Evolutionary conservation across 345 rosid species (phyloP).

Genomic region (Boechera stricta): DNA sequence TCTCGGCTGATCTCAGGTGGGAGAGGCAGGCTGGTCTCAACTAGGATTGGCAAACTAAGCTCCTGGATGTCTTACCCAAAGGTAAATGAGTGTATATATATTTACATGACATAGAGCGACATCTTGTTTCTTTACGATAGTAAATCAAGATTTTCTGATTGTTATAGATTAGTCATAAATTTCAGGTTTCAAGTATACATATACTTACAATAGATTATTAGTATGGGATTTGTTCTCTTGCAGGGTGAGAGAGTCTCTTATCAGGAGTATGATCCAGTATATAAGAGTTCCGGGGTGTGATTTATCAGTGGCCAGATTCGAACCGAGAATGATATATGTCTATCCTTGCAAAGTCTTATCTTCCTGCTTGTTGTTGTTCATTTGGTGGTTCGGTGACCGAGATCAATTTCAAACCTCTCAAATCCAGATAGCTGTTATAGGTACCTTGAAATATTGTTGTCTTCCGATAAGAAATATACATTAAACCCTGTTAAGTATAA

Average conservation of each 20-base stretch:
- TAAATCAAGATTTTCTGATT: too few relatives aligned
- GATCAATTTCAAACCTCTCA: background rate
- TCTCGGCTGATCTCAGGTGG: constrained; percentile 78
- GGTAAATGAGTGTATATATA: constrained; percentile 9
- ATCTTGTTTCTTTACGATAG: background rate
- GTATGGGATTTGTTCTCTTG: background rate
- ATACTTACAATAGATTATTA: background rate
- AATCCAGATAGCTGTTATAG: too few relatives aligned
- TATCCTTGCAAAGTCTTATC: background rate
- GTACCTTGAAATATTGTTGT: background rate
- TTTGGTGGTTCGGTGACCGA: constrained; percentile 8
- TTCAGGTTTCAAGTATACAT: too few relatives aligned
- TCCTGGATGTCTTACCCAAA: background rate
- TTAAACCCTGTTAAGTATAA: background rate
- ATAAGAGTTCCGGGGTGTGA: background rate
- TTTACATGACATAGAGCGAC: background rate
- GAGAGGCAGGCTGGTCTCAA: constrained; percentile 60
- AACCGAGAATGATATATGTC: background rate
- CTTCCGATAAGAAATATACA: background rate
- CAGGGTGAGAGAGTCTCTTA: background rate
- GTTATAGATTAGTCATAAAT: too few relatives aligned
- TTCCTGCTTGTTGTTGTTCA: constrained; percentile 3
- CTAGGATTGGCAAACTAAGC: constrained; percentile 37
- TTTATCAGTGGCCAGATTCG: too few relatives aligned
- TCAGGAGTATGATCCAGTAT: background rate